phyloP scores from a whole-genome alignment of 2,329 filamentous ascomycete species.

The Colletotrichum orbiculare region DNA sequence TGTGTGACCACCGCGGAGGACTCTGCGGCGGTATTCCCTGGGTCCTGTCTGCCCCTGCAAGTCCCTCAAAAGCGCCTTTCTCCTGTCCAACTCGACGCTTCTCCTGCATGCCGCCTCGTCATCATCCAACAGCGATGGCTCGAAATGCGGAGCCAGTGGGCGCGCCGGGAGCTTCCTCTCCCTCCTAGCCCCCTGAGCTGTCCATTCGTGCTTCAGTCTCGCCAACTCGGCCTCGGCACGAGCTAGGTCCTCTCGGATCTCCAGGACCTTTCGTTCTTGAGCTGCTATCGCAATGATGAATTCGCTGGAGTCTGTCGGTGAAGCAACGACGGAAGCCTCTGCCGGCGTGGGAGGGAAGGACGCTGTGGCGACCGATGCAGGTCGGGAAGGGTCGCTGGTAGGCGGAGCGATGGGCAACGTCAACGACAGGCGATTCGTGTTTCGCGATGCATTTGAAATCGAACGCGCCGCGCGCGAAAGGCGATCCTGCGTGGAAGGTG shows the following conservation, averaged over 20 bases:
- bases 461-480: conserved; percentile 62
- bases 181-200: conserved; percentile 78
- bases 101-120: conserved; percentile 49
- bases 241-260: conserved; percentile 88
- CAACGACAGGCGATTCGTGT: conserved; percentile 68
- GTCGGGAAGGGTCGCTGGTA: conserved; percentile 62
- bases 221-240: conserved; percentile 83
- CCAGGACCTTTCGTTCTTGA: conserved; percentile 90
- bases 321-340: conserved; percentile 54
- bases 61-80: conserved; percentile 70
- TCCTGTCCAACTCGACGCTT: conserved; percentile 75
- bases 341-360: conserved; percentile 64
- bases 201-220: conserved; percentile 86
- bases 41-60: conserved; percentile 58
- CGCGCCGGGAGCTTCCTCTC: conserved; percentile 75
- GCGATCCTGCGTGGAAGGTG: conserved; percentile 51
- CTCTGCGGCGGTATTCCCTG: conserved; percentile 62
- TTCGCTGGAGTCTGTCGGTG: conserved; percentile 67
- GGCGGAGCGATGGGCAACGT: conserved; percentile 71
- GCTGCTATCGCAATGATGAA: conserved; percentile 92
- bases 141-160: conserved; percentile 37
- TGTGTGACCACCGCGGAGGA: conserved; percentile 75
- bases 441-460: conserved; percentile 63
- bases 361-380: conserved; percentile 57
- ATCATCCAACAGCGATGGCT: conserved; percentile 49